Conservation (phyloP, 2,329 filamentous ascomycete genomes). For the Fusarium stilboides region DNA sequence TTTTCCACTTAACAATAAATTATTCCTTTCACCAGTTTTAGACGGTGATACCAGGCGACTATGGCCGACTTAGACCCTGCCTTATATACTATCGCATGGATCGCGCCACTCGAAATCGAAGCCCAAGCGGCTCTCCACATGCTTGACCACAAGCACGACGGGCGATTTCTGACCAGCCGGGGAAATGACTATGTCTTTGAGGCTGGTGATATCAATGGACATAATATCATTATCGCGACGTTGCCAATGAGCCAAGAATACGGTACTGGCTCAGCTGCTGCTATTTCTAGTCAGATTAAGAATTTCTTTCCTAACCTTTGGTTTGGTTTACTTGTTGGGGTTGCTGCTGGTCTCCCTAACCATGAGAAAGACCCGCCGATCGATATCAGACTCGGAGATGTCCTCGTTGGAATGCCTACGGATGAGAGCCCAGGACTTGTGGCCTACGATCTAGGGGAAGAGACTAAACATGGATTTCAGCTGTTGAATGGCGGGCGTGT, state of each 20-base stretch:
- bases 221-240: constrained; percentile 56
- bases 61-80: constrained; percentile 31
- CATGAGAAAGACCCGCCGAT: constrained; percentile 41
- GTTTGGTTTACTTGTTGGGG: constrained; percentile 56
- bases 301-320: constrained; percentile 56
- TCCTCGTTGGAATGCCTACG: constrained; percentile 52
- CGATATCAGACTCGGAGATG: constrained; percentile 58
- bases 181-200: constrained; percentile 57
- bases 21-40: too few species aligned
- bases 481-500: constrained; percentile 46
- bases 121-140: constrained; percentile 54
- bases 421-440: constrained; percentile 50
- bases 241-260: constrained; percentile 54
- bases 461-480: constrained; percentile 50
- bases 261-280: constrained; percentile 54
- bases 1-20: too few species aligned
- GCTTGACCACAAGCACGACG: constrained; percentile 53
- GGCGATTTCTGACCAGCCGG: constrained; percentile 50
- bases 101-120: constrained; percentile 57
- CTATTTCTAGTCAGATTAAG: constrained; percentile 55
- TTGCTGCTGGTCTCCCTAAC: constrained; percentile 55
- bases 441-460: constrained; percentile 55
- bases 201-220: constrained; percentile 55
- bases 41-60: too few species aligned
- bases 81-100: constrained; percentile 56